Conservation (phyloP, 1,284 basidiomycete genomes). For the Marasmius tenuissimus region DNA sequence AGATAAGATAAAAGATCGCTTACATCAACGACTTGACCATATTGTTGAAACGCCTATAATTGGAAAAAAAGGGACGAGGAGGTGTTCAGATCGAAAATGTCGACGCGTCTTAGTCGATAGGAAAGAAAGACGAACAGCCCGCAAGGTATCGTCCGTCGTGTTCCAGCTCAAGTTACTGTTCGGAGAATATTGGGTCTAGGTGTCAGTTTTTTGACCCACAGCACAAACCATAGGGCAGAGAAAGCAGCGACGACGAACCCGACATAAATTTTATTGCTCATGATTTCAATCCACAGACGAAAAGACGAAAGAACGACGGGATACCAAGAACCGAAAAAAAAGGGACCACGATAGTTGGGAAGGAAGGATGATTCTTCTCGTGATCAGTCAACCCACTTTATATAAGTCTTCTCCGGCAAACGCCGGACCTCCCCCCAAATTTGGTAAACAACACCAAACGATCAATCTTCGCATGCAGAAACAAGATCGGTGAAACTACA, state of each 20-base stretch:
- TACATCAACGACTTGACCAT: conserved; percentile 75
- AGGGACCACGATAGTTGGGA: conserved; percentile 41
- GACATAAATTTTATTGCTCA: conserved; percentile 83
- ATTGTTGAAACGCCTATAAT: conserved; percentile 72
- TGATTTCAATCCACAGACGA: conserved; percentile 48
- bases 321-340: conserved; percentile 47
- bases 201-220: conserved; percentile 42
- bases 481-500: not conserved
- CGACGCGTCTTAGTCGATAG: conserved; percentile 12
- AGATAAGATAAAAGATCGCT: conserved; percentile 48
- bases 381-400: conserved; percentile 37
- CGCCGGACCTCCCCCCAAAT: conserved; percentile 39
- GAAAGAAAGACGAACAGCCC: conserved; percentile 66
- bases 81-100: conserved; percentile 29
- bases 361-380: conserved; percentile 31
- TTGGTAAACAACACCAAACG: not conserved
- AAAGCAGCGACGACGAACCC: conserved; percentile 64
- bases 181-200: conserved; percentile 41
- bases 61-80: conserved; percentile 39
- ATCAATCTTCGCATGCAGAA: not conserved
- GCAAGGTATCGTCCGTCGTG: conserved; percentile 88
- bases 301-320: conserved; percentile 35
- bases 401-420: conserved; percentile 44
- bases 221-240: conserved; percentile 28
- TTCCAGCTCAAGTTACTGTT: conserved; percentile 88